Evolutionary conservation across 352 stramenopile species (phyloP).

Genomic region (Phytophthora palmivora): DNA sequence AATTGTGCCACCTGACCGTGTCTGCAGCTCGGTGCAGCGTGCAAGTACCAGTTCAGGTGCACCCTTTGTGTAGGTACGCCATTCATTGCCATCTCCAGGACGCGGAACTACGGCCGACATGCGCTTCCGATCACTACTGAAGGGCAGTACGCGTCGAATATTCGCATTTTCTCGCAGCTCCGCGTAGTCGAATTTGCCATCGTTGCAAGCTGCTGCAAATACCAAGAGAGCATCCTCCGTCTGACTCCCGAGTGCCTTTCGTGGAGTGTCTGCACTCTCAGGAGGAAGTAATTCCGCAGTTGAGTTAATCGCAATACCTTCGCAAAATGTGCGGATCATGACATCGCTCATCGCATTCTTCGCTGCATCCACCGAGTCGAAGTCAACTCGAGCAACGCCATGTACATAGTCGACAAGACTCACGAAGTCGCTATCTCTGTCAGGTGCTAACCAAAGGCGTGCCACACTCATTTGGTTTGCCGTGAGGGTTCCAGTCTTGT

Average conservation of each 20-base stretch:
- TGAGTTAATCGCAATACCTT: constrained; percentile 87
- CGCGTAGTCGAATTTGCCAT: constrained; percentile 39
- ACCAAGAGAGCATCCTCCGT: constrained; percentile 61
- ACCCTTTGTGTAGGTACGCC: constrained; percentile 55
- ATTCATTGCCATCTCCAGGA: constrained; percentile 22
- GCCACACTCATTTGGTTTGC: constrained; percentile 96
- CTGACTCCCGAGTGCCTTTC: constrained; percentile 47
- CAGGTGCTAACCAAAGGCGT: constrained; percentile 60
- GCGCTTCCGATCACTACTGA: constrained; percentile 94
- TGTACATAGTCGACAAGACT: constrained; percentile 3
- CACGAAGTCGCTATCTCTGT: constrained; percentile 16
- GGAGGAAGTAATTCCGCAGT: constrained; percentile 73
- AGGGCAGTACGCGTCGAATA: constrained; percentile 68
- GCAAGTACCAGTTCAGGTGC: constrained; percentile 66
- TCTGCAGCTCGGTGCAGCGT: constrained; percentile 40
- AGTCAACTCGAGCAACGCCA: constrained; percentile 14
- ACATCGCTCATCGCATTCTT: constrained; percentile 10
- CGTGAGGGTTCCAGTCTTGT: constrained; percentile 97
- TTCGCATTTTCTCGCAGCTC: constrained; percentile 22
- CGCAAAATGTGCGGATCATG: constrained; percentile 50
- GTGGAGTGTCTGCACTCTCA: constrained; percentile 26
- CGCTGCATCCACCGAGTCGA: constrained; percentile 7
- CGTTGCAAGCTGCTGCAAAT: constrained; percentile 32
- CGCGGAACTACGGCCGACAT: constrained; percentile 91
- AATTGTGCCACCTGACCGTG: constrained; percentile 18